Percentiles rank a stretch among this genome's conserved stretches.
Conservation (phyloP, 345 rosid species). For the Bruguiera gymnorhiza region DNA sequence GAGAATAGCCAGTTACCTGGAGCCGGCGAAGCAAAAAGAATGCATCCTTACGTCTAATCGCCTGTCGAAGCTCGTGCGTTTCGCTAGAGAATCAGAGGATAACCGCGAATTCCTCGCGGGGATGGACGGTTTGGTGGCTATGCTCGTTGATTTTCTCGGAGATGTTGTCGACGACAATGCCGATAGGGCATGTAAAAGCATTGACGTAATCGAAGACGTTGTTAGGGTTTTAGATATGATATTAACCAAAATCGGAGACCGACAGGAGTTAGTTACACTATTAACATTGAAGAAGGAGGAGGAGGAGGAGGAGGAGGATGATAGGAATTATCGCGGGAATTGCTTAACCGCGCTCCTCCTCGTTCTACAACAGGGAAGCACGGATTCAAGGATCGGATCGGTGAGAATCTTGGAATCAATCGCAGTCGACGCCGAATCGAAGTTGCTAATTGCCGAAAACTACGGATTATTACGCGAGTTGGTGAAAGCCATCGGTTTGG, state of each 20-base stretch:
- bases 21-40: constrained; percentile 7
- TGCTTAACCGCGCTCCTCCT: constrained; percentile 42
- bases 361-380: constrained; percentile 37
- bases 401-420: constrained; percentile 53
- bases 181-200: neutral
- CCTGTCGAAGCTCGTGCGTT: constrained; percentile 38
- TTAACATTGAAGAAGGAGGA: constrained; percentile 17
- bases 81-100: constrained; percentile 54
- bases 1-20: constrained; percentile 24
- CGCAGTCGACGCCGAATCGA: constrained; percentile 53
- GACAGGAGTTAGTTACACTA: constrained; percentile 34
- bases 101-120: constrained; percentile 48
- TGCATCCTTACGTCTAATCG: constrained; percentile 5
- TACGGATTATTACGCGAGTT: constrained; percentile 49
- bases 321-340: constrained; percentile 8
- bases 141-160: constrained; percentile 50
- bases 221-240: constrained; percentile 46
- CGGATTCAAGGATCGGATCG: constrained; percentile 52
- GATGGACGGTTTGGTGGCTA: constrained; percentile 41
- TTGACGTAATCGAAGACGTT: constrained; percentile 36
- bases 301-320: constrained; percentile 1
- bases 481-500: constrained; percentile 36
- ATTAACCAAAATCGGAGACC: constrained; percentile 34
- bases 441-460: constrained; percentile 47
- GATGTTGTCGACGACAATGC: constrained; percentile 21